A percentile compares a stretch with the other conserved stretches of the same genome.
These are phyloP conservation scores for Perkinsus olseni DNA, from an alignment of 169 alveolate species.

Conservation along the genomic window DNA sequence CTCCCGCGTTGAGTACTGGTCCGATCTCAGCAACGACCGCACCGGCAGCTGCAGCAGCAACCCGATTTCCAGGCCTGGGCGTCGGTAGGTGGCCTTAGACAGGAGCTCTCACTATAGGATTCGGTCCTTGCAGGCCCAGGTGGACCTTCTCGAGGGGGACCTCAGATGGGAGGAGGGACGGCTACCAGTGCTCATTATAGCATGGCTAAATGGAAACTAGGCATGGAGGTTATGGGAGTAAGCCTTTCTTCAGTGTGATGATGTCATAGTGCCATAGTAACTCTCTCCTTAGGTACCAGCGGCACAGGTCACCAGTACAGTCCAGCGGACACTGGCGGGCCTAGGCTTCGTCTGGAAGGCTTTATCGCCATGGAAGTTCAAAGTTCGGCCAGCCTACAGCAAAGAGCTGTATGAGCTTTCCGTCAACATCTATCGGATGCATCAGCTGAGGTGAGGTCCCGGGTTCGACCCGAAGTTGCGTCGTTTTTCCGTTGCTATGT, in stretches of 20 bases:
- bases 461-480: background rate
- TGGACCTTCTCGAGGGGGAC: background rate
- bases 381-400: background rate
- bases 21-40: background rate
- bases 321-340: background rate
- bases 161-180: background rate
- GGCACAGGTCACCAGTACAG: background rate
- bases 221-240: background rate
- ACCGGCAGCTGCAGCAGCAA: background rate
- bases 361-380: background rate
- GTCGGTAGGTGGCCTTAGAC: background rate
- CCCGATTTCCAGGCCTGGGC: background rate
- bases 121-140: background rate
- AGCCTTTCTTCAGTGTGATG: background rate
- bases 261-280: too few relatives aligned
- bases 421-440: background rate
- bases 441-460: background rate
- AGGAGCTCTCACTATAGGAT: background rate
- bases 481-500: background rate
- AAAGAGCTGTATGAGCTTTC: background rate
- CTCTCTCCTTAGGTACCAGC: background rate
- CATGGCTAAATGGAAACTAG: background rate
- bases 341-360: background rate
- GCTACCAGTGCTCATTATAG: background rate
- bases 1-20: too few relatives aligned